These are phyloP conservation scores for Thozetella sp. DNA, from an alignment of 495 filamentous ascomycete genomes.

Conservation along the genomic window DNA sequence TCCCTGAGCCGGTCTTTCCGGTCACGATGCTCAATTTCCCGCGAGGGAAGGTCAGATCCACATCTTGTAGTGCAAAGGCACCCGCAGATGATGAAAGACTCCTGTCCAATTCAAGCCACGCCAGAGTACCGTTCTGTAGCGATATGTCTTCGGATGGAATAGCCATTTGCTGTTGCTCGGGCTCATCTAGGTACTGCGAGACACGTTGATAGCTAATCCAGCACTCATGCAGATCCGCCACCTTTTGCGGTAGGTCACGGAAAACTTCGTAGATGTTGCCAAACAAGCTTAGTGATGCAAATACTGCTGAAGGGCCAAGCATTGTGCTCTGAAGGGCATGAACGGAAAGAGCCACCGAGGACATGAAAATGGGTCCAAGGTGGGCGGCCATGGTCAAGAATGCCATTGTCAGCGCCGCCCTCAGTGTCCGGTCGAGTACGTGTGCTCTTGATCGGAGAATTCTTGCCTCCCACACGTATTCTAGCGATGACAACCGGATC, in stretches of 20 bases:
- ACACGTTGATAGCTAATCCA: slow-evolving; percentile 23
- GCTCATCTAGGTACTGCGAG: slow-evolving; percentile 8
- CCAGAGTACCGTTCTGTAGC: slow-evolving; percentile 15
- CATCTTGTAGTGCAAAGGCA: slow-evolving; percentile 38
- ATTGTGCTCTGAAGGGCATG: slow-evolving; percentile 46
- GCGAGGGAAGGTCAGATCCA: slow-evolving; percentile 59
- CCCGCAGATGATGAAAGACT: slow-evolving; percentile 2
- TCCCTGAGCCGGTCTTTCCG: slow-evolving; percentile 59
- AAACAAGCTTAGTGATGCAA: slow-evolving; percentile 26
- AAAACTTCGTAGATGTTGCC: slow-evolving; percentile 26
- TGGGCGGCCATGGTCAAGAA: slow-evolving; percentile 59
- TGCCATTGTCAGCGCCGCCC: slow-evolving; percentile 49
- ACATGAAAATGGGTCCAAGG: slow-evolving; percentile 62
- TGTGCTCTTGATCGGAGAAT: slow-evolving; percentile 58
- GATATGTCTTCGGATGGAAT: slow-evolving; percentile 10
- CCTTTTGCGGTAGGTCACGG: slow-evolving; percentile 14
- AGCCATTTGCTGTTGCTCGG: background rate
- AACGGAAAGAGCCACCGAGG: slow-evolving; percentile 58
- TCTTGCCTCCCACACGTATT: slow-evolving; percentile 65
- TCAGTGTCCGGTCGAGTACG: slow-evolving; percentile 63
- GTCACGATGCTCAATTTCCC: slow-evolving; percentile 59
- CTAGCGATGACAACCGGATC: slow-evolving; percentile 74
- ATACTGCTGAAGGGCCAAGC: slow-evolving; percentile 24
- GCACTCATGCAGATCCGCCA: slow-evolving; percentile 19
- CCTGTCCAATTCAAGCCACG: background rate